Base-by-base conservation (phyloP, 139 green algal species). In the Micromonas commoda region DNA sequence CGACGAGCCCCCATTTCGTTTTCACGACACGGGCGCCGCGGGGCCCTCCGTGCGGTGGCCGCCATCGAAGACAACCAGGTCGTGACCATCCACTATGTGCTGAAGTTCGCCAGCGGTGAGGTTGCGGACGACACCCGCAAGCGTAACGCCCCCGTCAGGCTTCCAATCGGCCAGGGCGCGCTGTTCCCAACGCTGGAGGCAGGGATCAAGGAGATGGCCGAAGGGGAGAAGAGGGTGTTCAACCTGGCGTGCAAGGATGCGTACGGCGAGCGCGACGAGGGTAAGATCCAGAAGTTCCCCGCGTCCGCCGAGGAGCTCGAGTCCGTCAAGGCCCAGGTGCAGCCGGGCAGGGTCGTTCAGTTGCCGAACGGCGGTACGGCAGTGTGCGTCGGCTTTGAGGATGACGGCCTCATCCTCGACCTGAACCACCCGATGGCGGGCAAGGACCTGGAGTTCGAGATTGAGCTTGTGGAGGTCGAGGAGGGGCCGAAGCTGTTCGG, bases 31-130 rank as follows among this genome's bases (percentile, higher is more conserved):
- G 45, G 45, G 45, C 45, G 45, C 45, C 45, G 45, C 45, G 9
- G 9, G 13, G 45, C 9, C 45, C 45, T 9, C 9, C 16, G 9
- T 9, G 9, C 45, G 45, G 16, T 57, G 9, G 45, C 45, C 9
- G 16, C 45, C 9, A 57, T 9, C 45, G 45, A 68, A 20, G n/a
- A 79, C 31, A 65, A 65, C 32, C 60, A 81, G 32, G n/a, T 37
- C 13, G 64, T 81, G 26, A 35, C 77, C 38, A 66, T 82, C 24
- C 77, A 82, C 68, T 82, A 82, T 52, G 45, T 35, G 13, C 31
- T 71, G 52, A 82, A 57, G 2, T 32, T 78, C 13, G 45, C 39
- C 23, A 39, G 68, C 39, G 68, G 67, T n/a, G 26, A 2, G 2
- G 68, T 66, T 26, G 64, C 72, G 32, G 77, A 82, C 28, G 71